A percentile compares a stretch with the other conserved stretches of the same genome.
These are phyloP conservation scores for Lipomyces orientalis DNA, from an alignment of 805 yeast species.

Conservation along the genomic window DNA sequence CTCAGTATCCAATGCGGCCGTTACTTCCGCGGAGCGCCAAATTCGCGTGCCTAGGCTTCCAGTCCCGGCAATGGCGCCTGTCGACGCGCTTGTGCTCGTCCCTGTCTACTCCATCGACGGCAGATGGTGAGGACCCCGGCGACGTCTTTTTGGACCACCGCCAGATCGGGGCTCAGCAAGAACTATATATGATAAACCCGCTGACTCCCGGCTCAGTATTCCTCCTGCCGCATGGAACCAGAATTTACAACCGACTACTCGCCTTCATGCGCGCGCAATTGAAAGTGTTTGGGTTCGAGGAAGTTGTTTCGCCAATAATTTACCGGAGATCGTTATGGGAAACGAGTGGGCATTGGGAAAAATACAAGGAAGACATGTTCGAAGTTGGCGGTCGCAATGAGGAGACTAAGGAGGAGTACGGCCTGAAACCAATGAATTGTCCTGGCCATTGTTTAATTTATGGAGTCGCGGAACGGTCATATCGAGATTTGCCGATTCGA, in stretches of 20 bases:
- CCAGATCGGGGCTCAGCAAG: conserved; percentile 66
- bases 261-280: conserved; percentile 87
- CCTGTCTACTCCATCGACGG: background rate
- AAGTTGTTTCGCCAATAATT: conserved; percentile 90
- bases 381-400: conserved; percentile 55
- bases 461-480: conserved; percentile 90
- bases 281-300: conserved; percentile 79
- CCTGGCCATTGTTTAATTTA: conserved; percentile 96
- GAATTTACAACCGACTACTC: conserved; percentile 78
- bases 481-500: conserved; percentile 97
- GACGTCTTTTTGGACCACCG: conserved; percentile 36
- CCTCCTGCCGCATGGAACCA: conserved; percentile 90
- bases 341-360: conserved; percentile 93
- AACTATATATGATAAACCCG: conserved; percentile 77
- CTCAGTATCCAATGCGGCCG: conserved; percentile 2
- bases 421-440: conserved; percentile 94
- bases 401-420: conserved; percentile 55
- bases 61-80: background rate
- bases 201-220: conserved; percentile 90
- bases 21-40: background rate
- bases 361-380: conserved; percentile 94
- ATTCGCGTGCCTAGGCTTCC: background rate
- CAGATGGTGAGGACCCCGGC: background rate
- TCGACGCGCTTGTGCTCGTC: background rate
- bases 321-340: conserved; percentile 86